Evolutionary conservation across 1,284 basidiomycete species (phyloP), one percentile per base, ranked within the genome.

Genomic region (Cryptococcus jaspeensis): DNA sequence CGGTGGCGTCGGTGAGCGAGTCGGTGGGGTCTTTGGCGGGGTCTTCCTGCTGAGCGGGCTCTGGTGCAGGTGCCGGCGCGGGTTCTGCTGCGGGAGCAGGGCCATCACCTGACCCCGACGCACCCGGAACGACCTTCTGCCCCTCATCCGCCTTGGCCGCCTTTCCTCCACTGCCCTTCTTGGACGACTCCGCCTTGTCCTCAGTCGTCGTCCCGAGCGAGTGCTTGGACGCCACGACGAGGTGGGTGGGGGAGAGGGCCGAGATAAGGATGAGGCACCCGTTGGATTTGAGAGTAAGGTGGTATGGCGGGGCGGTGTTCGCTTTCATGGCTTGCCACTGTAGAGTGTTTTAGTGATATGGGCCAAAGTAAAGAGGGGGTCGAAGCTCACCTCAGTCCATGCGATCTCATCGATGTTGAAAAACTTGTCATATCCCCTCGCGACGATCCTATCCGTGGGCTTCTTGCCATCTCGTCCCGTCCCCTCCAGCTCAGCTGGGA

Each of bases 251-350:
- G 0, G 88, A 87, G 3, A 99, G 81, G 0, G 96, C 88, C 0
- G 90, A 87, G 66, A 99, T 88, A 78, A 99, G 93, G 67, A 99
- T 97, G 75, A 99, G 93, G 74, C 96, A 99, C 1, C 95, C 96
- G 62, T 99, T 99, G 1, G 92, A 92, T 76, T 99, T 99, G 61
- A 95, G 83, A 0, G 95, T 93, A 15, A 99, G 81, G 6, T 86
- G 85, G 71, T 97, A 99, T 0, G 94, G 91, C 0, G 88, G 78
- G 0, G 81, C 78, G 0, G 93, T 93, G 62, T 91, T 84, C 5
- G 79, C 75, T 57, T 87, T 81, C 41, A 97, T 81, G 0, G 87
- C 82, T 0, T 80, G 73, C 94, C 93, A 96, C 92, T 97, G 67
- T 50, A 28, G 9, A 42, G 50, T 41, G n/a, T 32, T 32, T 32